Evolutionary conservation across 1,284 basidiomycete species (phyloP).

Genomic region (Apiotrichum sp.): DNA sequence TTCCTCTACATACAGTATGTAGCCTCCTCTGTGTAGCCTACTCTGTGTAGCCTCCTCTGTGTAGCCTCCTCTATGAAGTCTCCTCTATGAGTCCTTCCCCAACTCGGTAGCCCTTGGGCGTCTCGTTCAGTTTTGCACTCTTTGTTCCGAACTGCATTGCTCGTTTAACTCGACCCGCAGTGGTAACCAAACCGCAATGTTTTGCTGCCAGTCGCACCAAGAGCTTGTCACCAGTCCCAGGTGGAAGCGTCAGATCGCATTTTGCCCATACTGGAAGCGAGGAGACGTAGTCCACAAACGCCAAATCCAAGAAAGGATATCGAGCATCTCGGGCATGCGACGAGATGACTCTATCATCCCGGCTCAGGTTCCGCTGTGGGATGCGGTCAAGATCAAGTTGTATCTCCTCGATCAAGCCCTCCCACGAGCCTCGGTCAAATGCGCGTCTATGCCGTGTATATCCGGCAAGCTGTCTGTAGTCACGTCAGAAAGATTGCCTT

Average conservation of each 20-base stretch:
- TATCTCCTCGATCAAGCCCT: slow-evolving; percentile 71
- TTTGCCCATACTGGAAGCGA: slow-evolving; percentile 72
- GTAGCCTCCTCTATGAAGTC: too few relatives aligned
- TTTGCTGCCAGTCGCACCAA: slow-evolving; percentile 66
- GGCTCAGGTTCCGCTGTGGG: slow-evolving; percentile 80
- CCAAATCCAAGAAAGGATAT: slow-evolving; percentile 80
- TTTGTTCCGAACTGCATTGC: slow-evolving; percentile 97
- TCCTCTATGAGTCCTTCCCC: slow-evolving; percentile 13
- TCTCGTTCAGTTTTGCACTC: slow-evolving; percentile 66
- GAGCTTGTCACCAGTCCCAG: slow-evolving; percentile 78
- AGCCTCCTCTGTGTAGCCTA: too few relatives aligned
- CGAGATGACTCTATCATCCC: slow-evolving; percentile 88
- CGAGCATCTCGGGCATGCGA: slow-evolving; percentile 82
- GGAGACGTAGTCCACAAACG: slow-evolving; percentile 67
- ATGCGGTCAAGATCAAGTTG: slow-evolving; percentile 90
- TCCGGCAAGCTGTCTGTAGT: slow-evolving; percentile 66
- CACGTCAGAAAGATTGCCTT: background rate
- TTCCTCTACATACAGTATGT: too few relatives aligned
- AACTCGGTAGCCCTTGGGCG: slow-evolving; percentile 20
- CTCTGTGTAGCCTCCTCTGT: too few relatives aligned
- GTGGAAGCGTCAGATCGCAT: slow-evolving; percentile 54
- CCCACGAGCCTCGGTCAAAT: slow-evolving; percentile 63
- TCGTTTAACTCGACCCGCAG: slow-evolving; percentile 70
- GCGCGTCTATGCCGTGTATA: slow-evolving; percentile 84
- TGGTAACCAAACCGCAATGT: slow-evolving; percentile 62